Evolutionary conservation across 169 alveolate species (phyloP).

Genomic region (Plasmodium vivax): DNA sequence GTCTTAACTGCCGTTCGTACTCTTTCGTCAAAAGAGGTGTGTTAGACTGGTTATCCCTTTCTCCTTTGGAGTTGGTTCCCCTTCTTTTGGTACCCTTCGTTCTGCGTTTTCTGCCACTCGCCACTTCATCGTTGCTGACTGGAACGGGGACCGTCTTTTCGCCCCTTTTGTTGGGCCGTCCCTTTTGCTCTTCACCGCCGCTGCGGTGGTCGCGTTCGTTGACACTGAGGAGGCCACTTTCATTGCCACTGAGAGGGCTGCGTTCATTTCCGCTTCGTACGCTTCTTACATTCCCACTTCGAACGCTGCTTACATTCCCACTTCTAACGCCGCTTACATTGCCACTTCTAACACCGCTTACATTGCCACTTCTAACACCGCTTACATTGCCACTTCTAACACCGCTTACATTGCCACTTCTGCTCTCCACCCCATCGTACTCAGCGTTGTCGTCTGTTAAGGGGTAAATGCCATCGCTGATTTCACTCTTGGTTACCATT

Average conservation of each 20-base stretch:
- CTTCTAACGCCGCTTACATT: not conserved
- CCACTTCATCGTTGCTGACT: not conserved
- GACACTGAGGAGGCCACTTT: not conserved
- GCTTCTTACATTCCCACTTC: not conserved
- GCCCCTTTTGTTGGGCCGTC: not conserved
- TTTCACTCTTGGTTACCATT: not conserved
- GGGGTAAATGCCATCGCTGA: not conserved
- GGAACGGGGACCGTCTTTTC: not conserved
- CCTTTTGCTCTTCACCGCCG: not conserved
- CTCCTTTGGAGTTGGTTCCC: not conserved
- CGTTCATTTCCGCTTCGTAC: not conserved
- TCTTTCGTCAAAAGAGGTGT: not conserved
- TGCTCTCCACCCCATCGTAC: not conserved
- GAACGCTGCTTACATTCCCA: not conserved
- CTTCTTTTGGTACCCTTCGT: not conserved
- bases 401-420: not conserved
- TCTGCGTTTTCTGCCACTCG: not conserved
- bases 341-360: not conserved
- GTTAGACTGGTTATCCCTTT: not conserved
- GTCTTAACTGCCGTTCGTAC: not conserved
- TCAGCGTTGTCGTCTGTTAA: conserved; percentile 49
- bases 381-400: not conserved
- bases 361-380: not conserved
- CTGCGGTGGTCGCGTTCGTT: not conserved
- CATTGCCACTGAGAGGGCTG: not conserved